Conservation (phyloP, 169 alveolate genomes). For the Cryptosporidium baileyi region DNA sequence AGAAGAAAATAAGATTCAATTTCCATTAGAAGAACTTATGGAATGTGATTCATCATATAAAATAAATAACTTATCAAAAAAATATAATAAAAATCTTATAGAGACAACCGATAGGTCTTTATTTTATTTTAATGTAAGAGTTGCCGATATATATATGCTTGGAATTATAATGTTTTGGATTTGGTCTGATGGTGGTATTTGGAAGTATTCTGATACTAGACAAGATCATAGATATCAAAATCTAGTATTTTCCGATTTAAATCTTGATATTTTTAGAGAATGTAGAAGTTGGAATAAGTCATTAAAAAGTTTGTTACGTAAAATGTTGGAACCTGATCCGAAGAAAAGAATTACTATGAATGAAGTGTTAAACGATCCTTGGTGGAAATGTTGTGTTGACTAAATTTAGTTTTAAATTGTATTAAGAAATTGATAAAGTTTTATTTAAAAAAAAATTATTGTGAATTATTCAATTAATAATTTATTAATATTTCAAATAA, state of each 20-base stretch:
- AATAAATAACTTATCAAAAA: slow-evolving; percentile 53
- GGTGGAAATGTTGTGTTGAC: slow-evolving; percentile 26
- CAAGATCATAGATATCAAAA: slow-evolving; percentile 75
- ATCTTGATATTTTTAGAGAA: slow-evolving; percentile 63
- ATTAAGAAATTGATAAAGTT: not conserved
- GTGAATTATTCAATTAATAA: not conserved
- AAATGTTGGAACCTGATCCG: slow-evolving; percentile 60
- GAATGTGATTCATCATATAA: not conserved
- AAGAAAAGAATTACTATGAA: slow-evolving; percentile 50
- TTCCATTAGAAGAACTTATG: slow-evolving; percentile 54
- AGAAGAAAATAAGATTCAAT: slow-evolving; percentile 51
- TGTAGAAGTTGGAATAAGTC: slow-evolving; percentile 50
- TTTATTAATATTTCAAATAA: no score
- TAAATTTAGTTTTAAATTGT: not conserved
- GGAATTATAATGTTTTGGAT: slow-evolving; percentile 80
- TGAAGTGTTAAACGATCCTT: slow-evolving; percentile 48
- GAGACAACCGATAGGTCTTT: slow-evolving; percentile 72
- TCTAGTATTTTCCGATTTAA: slow-evolving; percentile 43
- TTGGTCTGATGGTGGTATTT: slow-evolving; percentile 82
- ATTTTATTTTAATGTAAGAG: slow-evolving; percentile 78
- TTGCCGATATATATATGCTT: slow-evolving; percentile 79
- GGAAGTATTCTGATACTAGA: slow-evolving; percentile 80
- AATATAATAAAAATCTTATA: slow-evolving; percentile 21
- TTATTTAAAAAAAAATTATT: not conserved
- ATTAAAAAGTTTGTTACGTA: slow-evolving; percentile 7